A percentile compares a stretch with the other conserved stretches of the same genome.
Evolutionary conservation across 176 grass and related monocot species (phyloP).

Genomic region (Tillandsia leiboldiana): DNA sequence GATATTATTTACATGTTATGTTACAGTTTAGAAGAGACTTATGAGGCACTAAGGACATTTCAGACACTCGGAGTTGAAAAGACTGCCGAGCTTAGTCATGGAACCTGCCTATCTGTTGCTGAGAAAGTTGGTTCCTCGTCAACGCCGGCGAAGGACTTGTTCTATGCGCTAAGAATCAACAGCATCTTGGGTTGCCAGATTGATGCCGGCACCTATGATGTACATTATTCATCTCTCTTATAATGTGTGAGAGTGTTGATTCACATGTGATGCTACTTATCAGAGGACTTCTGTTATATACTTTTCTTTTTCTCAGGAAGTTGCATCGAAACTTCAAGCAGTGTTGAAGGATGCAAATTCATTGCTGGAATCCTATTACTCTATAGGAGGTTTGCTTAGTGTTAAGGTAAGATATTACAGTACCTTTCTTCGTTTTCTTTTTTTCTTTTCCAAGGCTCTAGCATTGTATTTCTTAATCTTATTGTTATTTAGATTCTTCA

Average conservation of each 20-base stretch:
- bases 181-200: constrained; percentile 33
- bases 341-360: constrained; percentile 68
- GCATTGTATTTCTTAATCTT: not conserved
- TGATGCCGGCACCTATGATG: constrained; percentile 28
- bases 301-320: constrained; percentile 35
- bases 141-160: constrained; percentile 47
- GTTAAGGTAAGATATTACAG: constrained; percentile 43
- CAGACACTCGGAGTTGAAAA: constrained; percentile 19
- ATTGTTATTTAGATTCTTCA: not conserved
- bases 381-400: constrained; percentile 51
- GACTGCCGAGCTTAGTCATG: constrained; percentile 1
- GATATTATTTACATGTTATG: constrained; percentile 6
- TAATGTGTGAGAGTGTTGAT: not conserved
- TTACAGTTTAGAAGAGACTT: constrained; percentile 23
- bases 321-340: constrained; percentile 44
- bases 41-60: constrained; percentile 20
- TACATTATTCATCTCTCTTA: constrained; percentile 15
- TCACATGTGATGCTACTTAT: constrained; percentile 14
- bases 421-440: not conserved
- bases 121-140: constrained; percentile 22
- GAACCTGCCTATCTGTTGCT: constrained; percentile 7
- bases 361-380: constrained; percentile 75
- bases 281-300: not conserved
- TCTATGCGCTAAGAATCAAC: constrained; percentile 38
- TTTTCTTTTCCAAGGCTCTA: no score